Base-by-base conservation (phyloP, 1,139 yeast species). In the Protomyces inundatus region DNA sequence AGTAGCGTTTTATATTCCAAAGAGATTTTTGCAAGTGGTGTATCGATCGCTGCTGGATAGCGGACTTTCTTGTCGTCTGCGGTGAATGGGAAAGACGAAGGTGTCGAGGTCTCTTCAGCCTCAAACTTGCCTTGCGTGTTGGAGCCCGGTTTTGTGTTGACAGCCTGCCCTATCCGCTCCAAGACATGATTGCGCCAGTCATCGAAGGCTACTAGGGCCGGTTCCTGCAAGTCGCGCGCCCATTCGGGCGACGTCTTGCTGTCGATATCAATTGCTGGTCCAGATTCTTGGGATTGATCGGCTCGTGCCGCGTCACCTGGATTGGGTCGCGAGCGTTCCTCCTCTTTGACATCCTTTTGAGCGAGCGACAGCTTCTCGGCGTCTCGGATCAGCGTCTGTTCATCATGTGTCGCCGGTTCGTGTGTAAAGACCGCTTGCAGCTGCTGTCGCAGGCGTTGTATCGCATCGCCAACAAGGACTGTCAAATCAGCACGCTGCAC, bases 121-220 rank as follows among this genome's bases (percentile, higher is more conserved):
- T 55, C 30, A 36, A 35, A 33, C 40, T 45, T 36, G 12, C 52
- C 37, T 16, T 48, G 32, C 12, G 30, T 55, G 23, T 6, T 16
- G 32, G 36, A 9, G n/a, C 23, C 37, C 7, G 30, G 32, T 9
- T 54, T 12, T 1, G 61, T 51, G 16, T 64, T 61, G 54, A 64
- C 42, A 12, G 56, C 65, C 14, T 55, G 56, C 1, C 66, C 66
- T 23, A 61, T 46, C 9, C 62, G 30, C 37, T 60, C 54, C 9
- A 64, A 36, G 4, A 64, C 55, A 3, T 35, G 12, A 6, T 52
- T 10, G 6, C 62, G 57, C 66, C 66, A 64, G 3, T 51, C 34
- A 32, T 64, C 64, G 30, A 60, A 64, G 36, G 42, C 32, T 10
- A 35, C 46, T 23, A 51, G 34, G 7, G 56, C 59, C 2, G 58